A percentile compares a stretch with the other conserved stretches of the same genome.
Evolutionary conservation across 371 early-diverging fungal species (phyloP).

Genomic region (Zopfochytrium polystomum): DNA sequence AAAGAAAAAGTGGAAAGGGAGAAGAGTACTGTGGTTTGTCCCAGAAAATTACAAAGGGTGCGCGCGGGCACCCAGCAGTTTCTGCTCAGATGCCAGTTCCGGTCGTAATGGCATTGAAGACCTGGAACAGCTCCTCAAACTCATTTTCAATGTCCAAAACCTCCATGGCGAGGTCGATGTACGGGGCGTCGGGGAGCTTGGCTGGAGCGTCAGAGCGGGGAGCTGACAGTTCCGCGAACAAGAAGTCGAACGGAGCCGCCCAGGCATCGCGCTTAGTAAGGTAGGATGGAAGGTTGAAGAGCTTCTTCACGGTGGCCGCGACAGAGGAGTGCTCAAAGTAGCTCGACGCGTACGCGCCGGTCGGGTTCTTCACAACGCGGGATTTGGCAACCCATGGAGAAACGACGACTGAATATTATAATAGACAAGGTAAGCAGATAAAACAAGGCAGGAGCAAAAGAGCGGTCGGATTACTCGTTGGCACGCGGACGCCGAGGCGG

Average conservation of each 20-base stretch:
- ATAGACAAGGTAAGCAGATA: background rate
- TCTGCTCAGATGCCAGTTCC: no score
- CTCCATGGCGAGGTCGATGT: no score
- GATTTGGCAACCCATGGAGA: conserved; percentile 5
- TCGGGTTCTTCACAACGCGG: background rate
- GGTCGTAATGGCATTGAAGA: no score
- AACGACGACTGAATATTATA: background rate
- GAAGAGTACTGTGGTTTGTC: no score
- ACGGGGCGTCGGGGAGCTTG: no score
- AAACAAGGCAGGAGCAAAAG: background rate
- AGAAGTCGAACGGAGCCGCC: conserved; percentile 22
- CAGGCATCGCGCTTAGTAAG: conserved; percentile 37
- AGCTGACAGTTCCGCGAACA: background rate
- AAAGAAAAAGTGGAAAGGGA: no score
- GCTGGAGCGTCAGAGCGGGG: background rate
- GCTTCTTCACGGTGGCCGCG: conserved; percentile 37
- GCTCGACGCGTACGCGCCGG: no score
- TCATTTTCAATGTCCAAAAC: no score
- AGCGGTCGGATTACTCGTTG: no score
- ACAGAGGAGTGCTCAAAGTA: conserved; percentile 45
- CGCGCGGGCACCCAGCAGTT: no score
- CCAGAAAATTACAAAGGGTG: no score
- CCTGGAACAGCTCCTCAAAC: no score
- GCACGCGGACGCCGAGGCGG: conserved; percentile 53
- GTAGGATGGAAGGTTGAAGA: conserved; percentile 25